These are phyloP conservation scores for Yamadazyma epiphylla DNA, from an alignment of 1,139 yeast species.

Conservation along the genomic window DNA sequence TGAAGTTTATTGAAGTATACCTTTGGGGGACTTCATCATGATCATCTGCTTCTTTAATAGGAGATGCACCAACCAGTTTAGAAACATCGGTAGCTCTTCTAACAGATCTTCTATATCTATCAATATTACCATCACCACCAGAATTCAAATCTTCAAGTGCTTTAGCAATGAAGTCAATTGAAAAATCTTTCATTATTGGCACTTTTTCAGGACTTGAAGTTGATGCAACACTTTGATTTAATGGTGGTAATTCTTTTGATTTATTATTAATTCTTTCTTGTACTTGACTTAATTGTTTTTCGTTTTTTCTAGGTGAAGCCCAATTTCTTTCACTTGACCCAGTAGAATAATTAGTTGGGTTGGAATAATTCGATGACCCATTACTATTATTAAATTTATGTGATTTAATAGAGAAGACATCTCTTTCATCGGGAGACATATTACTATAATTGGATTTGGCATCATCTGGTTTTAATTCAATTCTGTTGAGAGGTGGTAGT, in stretches of 20 bases:
- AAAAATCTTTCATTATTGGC: conserved; percentile 43
- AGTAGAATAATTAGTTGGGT: conserved; percentile 41
- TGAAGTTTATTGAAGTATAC: conserved; percentile 32
- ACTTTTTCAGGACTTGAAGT: conserved; percentile 14
- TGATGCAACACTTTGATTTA: conserved; percentile 9
- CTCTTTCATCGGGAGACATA: conserved; percentile 27
- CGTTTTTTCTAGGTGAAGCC: conserved; percentile 51
- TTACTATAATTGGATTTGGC: conserved; percentile 18
- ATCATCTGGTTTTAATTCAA: conserved; percentile 15
- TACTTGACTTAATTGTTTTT: conserved; percentile 30
- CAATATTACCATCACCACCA: conserved; percentile 60
- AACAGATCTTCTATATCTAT: conserved; percentile 38
- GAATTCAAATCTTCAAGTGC: conserved; percentile 63
- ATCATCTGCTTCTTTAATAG: conserved; percentile 31
- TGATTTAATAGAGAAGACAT: conserved; percentile 26
- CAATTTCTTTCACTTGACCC: conserved; percentile 40
- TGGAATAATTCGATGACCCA: conserved; percentile 44
- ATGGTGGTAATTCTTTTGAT: conserved; percentile 29
- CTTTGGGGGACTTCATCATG: conserved; percentile 37
- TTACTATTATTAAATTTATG: conserved; percentile 21
- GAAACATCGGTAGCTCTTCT: conserved; percentile 18
- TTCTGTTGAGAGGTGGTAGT: conserved; percentile 2
- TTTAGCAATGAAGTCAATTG: conserved; percentile 50
- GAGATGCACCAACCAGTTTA: conserved; percentile 17
- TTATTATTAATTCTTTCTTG: conserved; percentile 41